Evolutionary conservation across 495 filamentous ascomycete species (phyloP), one percentile per base, ranked within the genome.

Genomic region (Penicillium simplicissimum): DNA sequence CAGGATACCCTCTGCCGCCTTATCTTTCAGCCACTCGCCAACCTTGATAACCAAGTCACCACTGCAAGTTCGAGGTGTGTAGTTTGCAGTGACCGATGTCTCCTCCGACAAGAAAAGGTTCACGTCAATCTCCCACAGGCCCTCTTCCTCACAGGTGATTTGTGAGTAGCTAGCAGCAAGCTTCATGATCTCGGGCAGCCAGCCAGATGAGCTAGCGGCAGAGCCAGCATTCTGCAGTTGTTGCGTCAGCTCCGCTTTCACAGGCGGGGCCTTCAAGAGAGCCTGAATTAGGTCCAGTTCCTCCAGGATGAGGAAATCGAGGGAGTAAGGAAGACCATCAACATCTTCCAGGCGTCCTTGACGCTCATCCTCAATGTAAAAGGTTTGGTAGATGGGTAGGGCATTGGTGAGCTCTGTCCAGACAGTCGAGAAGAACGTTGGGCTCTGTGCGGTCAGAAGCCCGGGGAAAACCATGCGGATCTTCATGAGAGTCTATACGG

Each of bases 21-120:
- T 79, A 31, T 80, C 76, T 58, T 85, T 84, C 37, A 96, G 81
- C 90, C 93, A 97, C 72, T 97, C 93, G 23, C 90, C 91, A n/a
- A 96, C 78, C 75, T 97, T 97, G 71, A 96, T 89, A 9, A 95
- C 82, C 28, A 98, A 79, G 69, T 96, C 94, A 31, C 92, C 92
- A 67, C 91, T 93, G 52, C 94, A 94, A 13, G 90, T 96, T 52
- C 95, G 84, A 31, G 95, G 90, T 2, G 94, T 96, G 72, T 97
- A 98, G 70, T 98, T 97, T 25, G 93, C 89, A n/a, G 92, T 96
- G 52, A 97, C 88, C 13, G 92, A 91, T 3, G 91, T 94, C 74
- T 98, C 95, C 68, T 98, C 95, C 0, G 92, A 92, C 31, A 98
- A 82, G 74, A 96, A 98, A 1, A 98, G 82, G 51, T 96, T 98